Conservation (phyloP, 371 early-diverging fungal species). For the Catenaria anguillulae region DNA sequence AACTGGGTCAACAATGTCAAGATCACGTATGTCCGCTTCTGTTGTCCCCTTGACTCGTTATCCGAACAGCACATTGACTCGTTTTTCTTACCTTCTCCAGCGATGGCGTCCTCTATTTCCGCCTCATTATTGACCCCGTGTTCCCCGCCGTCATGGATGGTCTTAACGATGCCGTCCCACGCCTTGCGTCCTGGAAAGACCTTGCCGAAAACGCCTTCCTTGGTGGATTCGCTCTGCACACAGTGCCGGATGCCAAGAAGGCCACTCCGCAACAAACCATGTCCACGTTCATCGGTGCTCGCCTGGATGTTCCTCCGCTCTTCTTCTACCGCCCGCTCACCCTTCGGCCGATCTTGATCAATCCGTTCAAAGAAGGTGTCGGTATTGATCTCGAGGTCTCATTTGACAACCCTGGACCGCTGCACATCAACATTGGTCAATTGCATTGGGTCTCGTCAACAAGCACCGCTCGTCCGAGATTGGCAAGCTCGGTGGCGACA, state of each 20-base stretch:
- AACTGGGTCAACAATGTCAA: neutral
- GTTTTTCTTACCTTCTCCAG: no score
- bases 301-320: neutral
- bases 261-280: constrained; percentile 2
- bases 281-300: neutral
- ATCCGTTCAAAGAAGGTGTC: constrained; percentile 4
- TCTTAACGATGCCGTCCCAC: constrained; percentile 2
- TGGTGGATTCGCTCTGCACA: neutral
- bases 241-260: neutral
- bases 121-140: neutral
- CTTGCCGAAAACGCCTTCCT: neutral
- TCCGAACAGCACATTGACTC: no score
- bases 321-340: neutral
- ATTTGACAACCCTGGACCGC: constrained; percentile 1
- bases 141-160: neutral
- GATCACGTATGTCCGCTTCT: no score
- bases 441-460: no score
- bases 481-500: no score
- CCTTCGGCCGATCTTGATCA: constrained; percentile 3
- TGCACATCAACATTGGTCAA: constrained; percentile 1
- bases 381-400: constrained; percentile 1
- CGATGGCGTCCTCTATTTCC: neutral
- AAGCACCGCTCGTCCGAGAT: no score
- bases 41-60: no score
- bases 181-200: neutral